Evolutionary conservation across 2,329 filamentous ascomycete species (phyloP), one percentile per base, ranked within the genome.

Genomic region (Sarocladium strictum): DNA sequence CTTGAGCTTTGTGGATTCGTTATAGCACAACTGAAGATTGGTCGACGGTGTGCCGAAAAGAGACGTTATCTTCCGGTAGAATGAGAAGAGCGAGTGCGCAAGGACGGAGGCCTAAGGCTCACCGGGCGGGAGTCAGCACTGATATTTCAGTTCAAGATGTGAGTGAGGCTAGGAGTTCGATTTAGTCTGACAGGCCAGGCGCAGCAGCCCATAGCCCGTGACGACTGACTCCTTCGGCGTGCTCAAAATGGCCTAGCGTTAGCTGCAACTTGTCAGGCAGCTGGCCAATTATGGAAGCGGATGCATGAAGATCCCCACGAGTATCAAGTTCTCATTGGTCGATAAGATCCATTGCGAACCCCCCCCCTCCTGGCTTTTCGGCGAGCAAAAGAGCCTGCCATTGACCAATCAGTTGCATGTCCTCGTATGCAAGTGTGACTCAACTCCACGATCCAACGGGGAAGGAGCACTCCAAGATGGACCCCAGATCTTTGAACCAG

Each of bases 181-280:
- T 23, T 6, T 10, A 27, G 27, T 29, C 14, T 11, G n/a, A n/a
- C n/a, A 24, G 43, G 10, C 43, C 65, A 61, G 65, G 64, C 67
- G 63, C 63, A 67, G 67, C 64, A n/a, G n/a, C 61, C 50, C 40
- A 53, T 17, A 14, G 24, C 29, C 23, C 12, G 12, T 26, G 43
- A 51, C 17, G 47, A 35, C 66, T 68, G 69, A 71, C 67, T 72
- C 69, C 64, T 72, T 74, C 71, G 71, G 71, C 71, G 71, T 73
- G 71, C 70, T 71, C 62, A 61, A 70, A 63, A 54, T 56, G 71
- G 72, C 35, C 58, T 71, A 70, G 71, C 63, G 7, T 35, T 5
- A 21, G 12, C 26, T 35, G 67, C 51, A 3, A 12, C 26, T 54
- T 55, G 55, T 55, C 56, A 45, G 41, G 43, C n/a, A 4, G 1